A percentile compares a stretch with the other conserved stretches of the same genome.
Conservation (phyloP, 495 filamentous ascomycete species). For the Cenococcum geophilum region DNA sequence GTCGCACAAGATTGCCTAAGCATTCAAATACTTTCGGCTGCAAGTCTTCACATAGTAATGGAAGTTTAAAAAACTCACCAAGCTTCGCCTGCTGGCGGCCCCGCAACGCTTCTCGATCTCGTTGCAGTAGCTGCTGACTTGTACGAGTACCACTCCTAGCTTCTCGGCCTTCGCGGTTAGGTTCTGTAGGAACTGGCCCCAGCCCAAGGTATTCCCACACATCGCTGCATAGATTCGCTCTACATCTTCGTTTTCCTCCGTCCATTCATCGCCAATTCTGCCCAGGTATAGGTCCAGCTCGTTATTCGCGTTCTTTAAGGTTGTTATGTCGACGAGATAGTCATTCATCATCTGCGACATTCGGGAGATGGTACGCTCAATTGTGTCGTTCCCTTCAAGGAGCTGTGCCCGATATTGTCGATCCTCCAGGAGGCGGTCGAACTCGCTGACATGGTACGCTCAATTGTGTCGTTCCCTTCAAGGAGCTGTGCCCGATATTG, state of each 20-base stretch:
- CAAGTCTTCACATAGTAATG: background rate
- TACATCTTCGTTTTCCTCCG: slow-evolving; percentile 29
- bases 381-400: slow-evolving; percentile 79
- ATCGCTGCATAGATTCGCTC: slow-evolving; percentile 35
- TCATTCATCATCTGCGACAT: slow-evolving; percentile 70
- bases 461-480: slow-evolving; percentile 83
- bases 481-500: slow-evolving; percentile 75
- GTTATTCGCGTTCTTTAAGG: slow-evolving; percentile 68
- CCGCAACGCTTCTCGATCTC: slow-evolving; percentile 41
- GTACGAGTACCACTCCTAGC: slow-evolving; percentile 33
- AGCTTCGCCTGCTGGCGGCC: slow-evolving; percentile 36
- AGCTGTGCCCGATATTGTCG: slow-evolving; percentile 74
- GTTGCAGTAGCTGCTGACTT: slow-evolving; percentile 35
- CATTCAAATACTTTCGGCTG: too few species aligned
- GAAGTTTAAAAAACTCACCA: slow-evolving; percentile 21
- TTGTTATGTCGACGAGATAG: slow-evolving; percentile 66
- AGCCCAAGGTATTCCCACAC: slow-evolving; percentile 39
- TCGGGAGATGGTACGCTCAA: slow-evolving; percentile 78
- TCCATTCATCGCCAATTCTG: slow-evolving; percentile 52
- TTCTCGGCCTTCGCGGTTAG: slow-evolving; percentile 37
- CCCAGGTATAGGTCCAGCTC: slow-evolving; percentile 71
- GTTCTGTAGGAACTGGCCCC: slow-evolving; percentile 33
- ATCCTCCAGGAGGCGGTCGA: slow-evolving; percentile 85
- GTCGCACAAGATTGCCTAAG: too few species aligned
- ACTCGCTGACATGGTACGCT: slow-evolving; percentile 85